Percentiles rank a stretch among this genome's conserved stretches.
Evolutionary conservation across 2,329 filamentous ascomycete species (phyloP).

Genomic region (Colletotrichum spaethianum): DNA sequence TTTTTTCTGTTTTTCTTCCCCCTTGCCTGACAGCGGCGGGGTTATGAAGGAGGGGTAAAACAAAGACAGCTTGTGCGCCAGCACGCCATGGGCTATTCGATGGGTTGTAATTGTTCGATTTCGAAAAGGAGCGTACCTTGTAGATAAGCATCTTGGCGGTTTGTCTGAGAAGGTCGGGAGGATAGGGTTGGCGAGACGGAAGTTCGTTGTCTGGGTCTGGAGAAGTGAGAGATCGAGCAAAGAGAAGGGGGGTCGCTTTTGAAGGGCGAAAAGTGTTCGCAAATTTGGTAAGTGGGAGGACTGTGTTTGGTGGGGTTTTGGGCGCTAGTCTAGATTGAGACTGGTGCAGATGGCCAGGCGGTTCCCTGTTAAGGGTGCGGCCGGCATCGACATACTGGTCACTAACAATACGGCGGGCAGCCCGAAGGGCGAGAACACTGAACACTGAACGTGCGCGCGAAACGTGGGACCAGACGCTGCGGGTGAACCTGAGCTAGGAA

Average conservation of each 20-base stretch:
- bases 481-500: slow-evolving; percentile 20
- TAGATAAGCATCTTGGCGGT: slow-evolving; percentile 80
- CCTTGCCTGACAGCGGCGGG: slow-evolving; percentile 3
- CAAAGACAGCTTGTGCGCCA: not conserved
- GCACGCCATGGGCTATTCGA: not conserved
- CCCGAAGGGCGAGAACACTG: slow-evolving; percentile 34
- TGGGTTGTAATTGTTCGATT: not conserved
- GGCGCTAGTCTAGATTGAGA: slow-evolving; percentile 35
- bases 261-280: slow-evolving; percentile 42
- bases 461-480: slow-evolving; percentile 25
- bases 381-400: not conserved
- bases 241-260: slow-evolving; percentile 39
- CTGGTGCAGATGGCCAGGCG: slow-evolving; percentile 9
- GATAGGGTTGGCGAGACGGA: slow-evolving; percentile 46
- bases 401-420: slow-evolving; percentile 20
- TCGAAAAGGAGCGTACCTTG: slow-evolving; percentile 66
- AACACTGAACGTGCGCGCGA: slow-evolving; percentile 17
- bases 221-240: slow-evolving; percentile 24
- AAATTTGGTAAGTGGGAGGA: slow-evolving; percentile 44
- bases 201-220: slow-evolving; percentile 39
- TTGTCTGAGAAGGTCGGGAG: slow-evolving; percentile 49
- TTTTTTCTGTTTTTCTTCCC: slow-evolving; percentile 12
- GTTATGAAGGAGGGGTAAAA: slow-evolving; percentile 35
- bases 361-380: slow-evolving; percentile 19
- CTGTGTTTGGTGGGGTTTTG: slow-evolving; percentile 44